These are phyloP conservation scores for Beauveria medogensis DNA, from an alignment of 2,329 filamentous ascomycete genomes.

Conservation along the genomic window DNA sequence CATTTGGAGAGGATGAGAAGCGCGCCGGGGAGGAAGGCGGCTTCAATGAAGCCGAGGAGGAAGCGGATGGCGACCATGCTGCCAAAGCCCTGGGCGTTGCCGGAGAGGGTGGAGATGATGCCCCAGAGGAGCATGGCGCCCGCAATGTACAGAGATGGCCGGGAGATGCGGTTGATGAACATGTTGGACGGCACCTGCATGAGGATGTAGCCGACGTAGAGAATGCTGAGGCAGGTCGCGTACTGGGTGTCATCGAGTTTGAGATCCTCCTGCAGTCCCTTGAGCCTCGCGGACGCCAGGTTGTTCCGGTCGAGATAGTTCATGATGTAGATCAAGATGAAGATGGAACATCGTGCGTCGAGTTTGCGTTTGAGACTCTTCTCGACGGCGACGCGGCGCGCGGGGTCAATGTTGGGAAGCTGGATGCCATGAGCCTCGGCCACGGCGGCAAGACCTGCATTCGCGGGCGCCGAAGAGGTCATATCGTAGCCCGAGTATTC, in stretches of 20 bases:
- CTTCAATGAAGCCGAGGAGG: slow-evolving; percentile 54
- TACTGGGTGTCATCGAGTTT: slow-evolving; percentile 50
- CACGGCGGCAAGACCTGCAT: not conserved
- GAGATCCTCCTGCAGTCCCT: slow-evolving; percentile 55
- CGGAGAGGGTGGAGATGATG: slow-evolving; percentile 49
- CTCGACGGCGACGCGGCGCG: slow-evolving; percentile 50
- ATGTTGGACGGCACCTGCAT: slow-evolving; percentile 56
- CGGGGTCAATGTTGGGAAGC: slow-evolving; percentile 26
- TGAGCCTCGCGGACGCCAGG: slow-evolving; percentile 58
- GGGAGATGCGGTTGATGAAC: slow-evolving; percentile 44
- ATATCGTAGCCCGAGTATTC: not conserved
- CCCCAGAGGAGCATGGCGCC: slow-evolving; percentile 52
- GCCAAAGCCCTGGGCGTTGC: slow-evolving; percentile 41
- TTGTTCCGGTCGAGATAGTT: slow-evolving; percentile 66
- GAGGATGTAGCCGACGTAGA: slow-evolving; percentile 59
- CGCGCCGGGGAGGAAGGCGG: slow-evolving; percentile 56
- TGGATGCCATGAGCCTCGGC: slow-evolving; percentile 1
- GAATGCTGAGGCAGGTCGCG: slow-evolving; percentile 53
- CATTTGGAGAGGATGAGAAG: slow-evolving; percentile 57
- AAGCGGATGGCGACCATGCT: slow-evolving; percentile 50
- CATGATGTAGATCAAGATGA: slow-evolving; percentile 67
- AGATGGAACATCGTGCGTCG: slow-evolving; percentile 57
- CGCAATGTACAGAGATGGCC: slow-evolving; percentile 44
- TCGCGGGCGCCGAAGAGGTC: not conserved
- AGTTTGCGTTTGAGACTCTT: slow-evolving; percentile 61